These are phyloP conservation scores for Cutaneotrichosporon mucoides DNA, from an alignment of 1,284 basidiomycete genomes.

Conservation along the genomic window DNA sequence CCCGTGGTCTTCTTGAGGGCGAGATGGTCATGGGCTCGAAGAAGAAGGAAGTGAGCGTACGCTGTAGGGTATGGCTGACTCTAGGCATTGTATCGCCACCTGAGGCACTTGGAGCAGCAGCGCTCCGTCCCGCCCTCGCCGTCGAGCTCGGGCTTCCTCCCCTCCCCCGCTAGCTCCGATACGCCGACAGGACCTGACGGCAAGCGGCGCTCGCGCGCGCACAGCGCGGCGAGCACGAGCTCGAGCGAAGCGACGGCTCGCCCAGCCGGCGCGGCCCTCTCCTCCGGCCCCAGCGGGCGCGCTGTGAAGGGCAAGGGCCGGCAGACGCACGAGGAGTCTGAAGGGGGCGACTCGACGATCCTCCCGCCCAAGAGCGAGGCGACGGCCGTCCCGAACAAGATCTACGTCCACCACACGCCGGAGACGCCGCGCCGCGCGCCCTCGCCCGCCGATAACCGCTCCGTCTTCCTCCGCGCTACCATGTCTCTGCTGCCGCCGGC, in stretches of 20 bases:
- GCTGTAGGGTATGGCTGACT: not conserved
- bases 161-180: slow-evolving; percentile 27
- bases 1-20: slow-evolving; percentile 40
- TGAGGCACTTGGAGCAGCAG: slow-evolving; percentile 26
- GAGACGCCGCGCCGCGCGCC: not conserved
- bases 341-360: slow-evolving; percentile 11
- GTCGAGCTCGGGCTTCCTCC: slow-evolving; percentile 21
- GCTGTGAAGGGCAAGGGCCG: slow-evolving; percentile 11
- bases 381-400: slow-evolving; percentile 8
- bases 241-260: slow-evolving; percentile 18
- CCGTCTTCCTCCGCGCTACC: not conserved
- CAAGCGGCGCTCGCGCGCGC: slow-evolving; percentile 5
- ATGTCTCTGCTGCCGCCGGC: slow-evolving; percentile 9
- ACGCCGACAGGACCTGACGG: slow-evolving; percentile 15
- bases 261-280: not conserved
- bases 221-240: not conserved
- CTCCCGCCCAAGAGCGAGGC: slow-evolving; percentile 9
- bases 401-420: slow-evolving; percentile 6
- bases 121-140: slow-evolving; percentile 19
- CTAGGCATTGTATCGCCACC: slow-evolving; percentile 38
- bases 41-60: slow-evolving; percentile 41
- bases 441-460: not conserved
- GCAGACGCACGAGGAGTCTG: not conserved
- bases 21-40: slow-evolving; percentile 40
- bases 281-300: not conserved